Base-by-base conservation (phyloP, 768 basidiomycete species). In the Boletus speciosus region DNA sequence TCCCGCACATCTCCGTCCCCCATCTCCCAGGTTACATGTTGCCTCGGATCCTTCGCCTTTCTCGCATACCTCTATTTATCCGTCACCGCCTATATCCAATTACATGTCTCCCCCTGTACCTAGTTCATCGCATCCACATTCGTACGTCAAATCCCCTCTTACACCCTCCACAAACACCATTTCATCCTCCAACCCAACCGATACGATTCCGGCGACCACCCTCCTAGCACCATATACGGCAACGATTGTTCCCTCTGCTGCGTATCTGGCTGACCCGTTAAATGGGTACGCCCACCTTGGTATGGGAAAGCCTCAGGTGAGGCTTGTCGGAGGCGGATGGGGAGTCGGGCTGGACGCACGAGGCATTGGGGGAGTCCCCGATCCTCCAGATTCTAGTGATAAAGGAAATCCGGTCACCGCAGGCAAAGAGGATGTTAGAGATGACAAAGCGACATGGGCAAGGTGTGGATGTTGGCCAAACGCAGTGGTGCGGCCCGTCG, bases 201-300 rank as follows among this genome's bases (percentile, higher is more conserved):
- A 74, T 3, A 73, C 84, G 2, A 77, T 93, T 36, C 72, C 81
- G 0, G 73, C 80, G 0, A 73, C 80, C 8, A 66, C 74, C 3
- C 76, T 86, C 52, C 78, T 96, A 39, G 77, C 86, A 0, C 84
- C 87, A 0, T 86, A 80, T 56, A 77, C 76, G 0, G 81, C 85
- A 21, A 74, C 82, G 23, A 79, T 95, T 49, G 78, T 82, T 15
- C 84, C 88, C 4, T 82, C 83, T 19, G 73, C 84, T 0, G 65
- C 76, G 1, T 97, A 97, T 69, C 78, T 92, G 29, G 66, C 76
- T 4, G 89, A 94, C 62, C 88, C 91, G 0, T 79, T 91, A 58
- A 96, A 94, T 63, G 87, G 86, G n/a, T 97, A 96, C 62, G 82
- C 85, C 0, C 83, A 85, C 56, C 76, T 85, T 16, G 93, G 93